phyloP scores from a whole-genome alignment of 78 protist species.

The Dictyostelium firmibasis region DNA sequence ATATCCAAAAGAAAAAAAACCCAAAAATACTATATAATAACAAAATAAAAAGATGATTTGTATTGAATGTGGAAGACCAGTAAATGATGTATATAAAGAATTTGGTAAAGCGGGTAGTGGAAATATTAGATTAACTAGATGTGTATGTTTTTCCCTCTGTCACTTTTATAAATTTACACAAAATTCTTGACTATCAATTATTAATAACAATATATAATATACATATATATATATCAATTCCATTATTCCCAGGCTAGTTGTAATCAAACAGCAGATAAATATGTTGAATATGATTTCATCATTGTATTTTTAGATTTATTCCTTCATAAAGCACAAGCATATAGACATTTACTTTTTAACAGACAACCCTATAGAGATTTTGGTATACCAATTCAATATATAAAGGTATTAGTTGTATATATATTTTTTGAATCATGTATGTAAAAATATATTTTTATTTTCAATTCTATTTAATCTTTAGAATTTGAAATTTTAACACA shows the following conservation, averaged over 20 bases:
- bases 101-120: slow-evolving; percentile 77
- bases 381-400: slow-evolving; percentile 66
- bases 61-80: slow-evolving; percentile 72
- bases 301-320: slow-evolving; percentile 77
- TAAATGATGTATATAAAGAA: slow-evolving; percentile 72
- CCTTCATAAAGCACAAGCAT: slow-evolving; percentile 70
- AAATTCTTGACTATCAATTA: neutral
- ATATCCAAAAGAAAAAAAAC: no score
- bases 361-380: slow-evolving; percentile 55
- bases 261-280: slow-evolving; percentile 76
- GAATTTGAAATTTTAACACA: no score
- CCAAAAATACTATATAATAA: no score
- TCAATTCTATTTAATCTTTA: no score
- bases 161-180: no score
- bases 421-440: slow-evolving; percentile 71
- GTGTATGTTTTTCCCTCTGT: slow-evolving; percentile 1
- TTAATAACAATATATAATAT: no score
- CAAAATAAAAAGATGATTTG: slow-evolving; percentile 33
- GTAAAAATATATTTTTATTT: neutral
- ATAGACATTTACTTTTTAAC: slow-evolving; percentile 71
- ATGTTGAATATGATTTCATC: slow-evolving; percentile 80
- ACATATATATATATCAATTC: no score
- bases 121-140: slow-evolving; percentile 58
- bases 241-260: neutral
- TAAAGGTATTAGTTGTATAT: slow-evolving; percentile 61